Percentiles rank a stretch among this genome's conserved stretches.
phyloP scores from a whole-genome alignment of 768 basidiomycete genomes.

The Mycena haematopus region DNA sequence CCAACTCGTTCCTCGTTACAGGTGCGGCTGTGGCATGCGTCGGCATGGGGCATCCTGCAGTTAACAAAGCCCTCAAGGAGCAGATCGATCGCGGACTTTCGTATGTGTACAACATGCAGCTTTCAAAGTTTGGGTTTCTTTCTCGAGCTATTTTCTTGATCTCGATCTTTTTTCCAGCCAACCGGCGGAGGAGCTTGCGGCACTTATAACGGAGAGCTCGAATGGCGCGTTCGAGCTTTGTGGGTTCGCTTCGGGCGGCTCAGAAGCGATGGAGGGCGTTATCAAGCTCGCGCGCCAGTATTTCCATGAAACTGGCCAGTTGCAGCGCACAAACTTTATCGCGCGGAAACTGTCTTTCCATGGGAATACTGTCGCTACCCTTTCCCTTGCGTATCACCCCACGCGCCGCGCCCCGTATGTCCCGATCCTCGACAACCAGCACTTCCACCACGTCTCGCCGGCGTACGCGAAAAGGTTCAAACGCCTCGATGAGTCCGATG shows the following conservation, averaged over 20 bases:
- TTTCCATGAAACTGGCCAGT: constrained; percentile 71
- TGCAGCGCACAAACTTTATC: constrained; percentile 78
- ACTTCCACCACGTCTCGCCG: constrained; percentile 88
- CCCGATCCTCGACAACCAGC: constrained; percentile 63
- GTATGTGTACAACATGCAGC: constrained; percentile 88
- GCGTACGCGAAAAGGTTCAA: constrained; percentile 87
- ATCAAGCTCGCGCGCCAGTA: constrained; percentile 86
- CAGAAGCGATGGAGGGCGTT: constrained; percentile 90
- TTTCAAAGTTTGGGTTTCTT: too few species aligned
- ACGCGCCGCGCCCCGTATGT: constrained; percentile 72
- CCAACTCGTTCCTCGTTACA: not conserved
- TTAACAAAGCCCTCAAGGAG: constrained; percentile 76
- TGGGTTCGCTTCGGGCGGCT: constrained; percentile 82
- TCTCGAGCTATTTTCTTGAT: too few species aligned
- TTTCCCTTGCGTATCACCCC: constrained; percentile 74
- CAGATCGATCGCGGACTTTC: constrained; percentile 80
- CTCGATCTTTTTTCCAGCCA: too few species aligned
- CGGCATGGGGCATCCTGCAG: constrained; percentile 75
- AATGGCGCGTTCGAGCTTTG: constrained; percentile 76
- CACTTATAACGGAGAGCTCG: constrained; percentile 65
- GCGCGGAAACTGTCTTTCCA: constrained; percentile 82
- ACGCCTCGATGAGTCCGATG: constrained; percentile 70
- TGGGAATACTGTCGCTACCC: constrained; percentile 79
- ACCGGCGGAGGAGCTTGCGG: constrained; percentile 82
- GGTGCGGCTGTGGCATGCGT: constrained; percentile 76